phyloP scores from a whole-genome alignment of 306 rosid species.

The Cucurbita argyrosperma region DNA sequence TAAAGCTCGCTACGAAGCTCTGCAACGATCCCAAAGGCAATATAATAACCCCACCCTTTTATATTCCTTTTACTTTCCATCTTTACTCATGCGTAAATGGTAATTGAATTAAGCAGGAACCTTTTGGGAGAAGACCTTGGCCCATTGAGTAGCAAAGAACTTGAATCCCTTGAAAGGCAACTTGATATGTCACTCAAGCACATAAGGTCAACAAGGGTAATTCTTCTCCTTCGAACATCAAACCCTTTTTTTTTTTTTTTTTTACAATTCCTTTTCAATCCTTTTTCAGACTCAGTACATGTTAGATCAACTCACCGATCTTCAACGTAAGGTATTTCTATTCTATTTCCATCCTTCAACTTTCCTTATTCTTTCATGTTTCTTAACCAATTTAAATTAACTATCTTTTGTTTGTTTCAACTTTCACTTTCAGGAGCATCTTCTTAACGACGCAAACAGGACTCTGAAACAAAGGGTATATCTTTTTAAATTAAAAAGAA shows the following conservation, averaged over 20 bases:
- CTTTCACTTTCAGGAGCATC: constrained; percentile 39
- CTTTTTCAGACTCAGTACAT: constrained; percentile 58
- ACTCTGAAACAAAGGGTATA: constrained; percentile 71
- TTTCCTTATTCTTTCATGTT: neutral
- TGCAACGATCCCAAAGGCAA: constrained; percentile 77
- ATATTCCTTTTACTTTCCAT: neutral
- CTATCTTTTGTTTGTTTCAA: neutral
- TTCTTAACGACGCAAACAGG: constrained; percentile 67
- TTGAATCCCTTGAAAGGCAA: constrained; percentile 91
- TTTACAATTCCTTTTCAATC: neutral
- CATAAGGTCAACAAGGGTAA: constrained; percentile 88
- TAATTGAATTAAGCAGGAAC: constrained; percentile 29
- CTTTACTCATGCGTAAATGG: neutral
- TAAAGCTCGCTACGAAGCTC: constrained; percentile 80
- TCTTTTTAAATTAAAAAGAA: too few species aligned
- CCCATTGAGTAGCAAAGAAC: constrained; percentile 74
- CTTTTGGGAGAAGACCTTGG: constrained; percentile 97
- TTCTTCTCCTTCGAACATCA: neutral
- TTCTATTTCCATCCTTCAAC: too few species aligned
- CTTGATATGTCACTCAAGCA: constrained; percentile 83
- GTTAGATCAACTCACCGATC: constrained; percentile 86
- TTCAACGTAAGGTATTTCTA: constrained; percentile 54
- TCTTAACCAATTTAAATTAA: neutral
- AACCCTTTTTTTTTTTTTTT: neutral
- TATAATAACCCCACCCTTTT: constrained; percentile 10